These are phyloP conservation scores for Pseudopyrenochaeta lycopersici DNA, from an alignment of 2,329 filamentous ascomycete species.

Conservation along the genomic window DNA sequence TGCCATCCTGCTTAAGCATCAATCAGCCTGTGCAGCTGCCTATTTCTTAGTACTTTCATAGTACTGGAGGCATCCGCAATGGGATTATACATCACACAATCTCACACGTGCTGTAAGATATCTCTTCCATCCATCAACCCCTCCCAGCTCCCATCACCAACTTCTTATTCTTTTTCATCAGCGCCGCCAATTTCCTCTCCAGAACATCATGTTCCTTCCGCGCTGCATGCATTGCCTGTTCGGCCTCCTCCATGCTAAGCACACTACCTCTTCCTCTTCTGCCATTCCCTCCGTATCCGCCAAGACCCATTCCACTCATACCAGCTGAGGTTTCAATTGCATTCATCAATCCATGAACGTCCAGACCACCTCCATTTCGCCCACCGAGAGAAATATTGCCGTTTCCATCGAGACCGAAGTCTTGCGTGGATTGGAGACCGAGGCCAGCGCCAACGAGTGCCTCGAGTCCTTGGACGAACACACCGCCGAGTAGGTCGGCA, in stretches of 20 bases:
- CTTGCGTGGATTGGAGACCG: slow-evolving; percentile 31
- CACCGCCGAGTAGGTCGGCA: slow-evolving; percentile 43
- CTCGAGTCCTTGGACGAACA: slow-evolving; percentile 47
- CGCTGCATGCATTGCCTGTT: slow-evolving; percentile 44
- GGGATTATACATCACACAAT: not conserved
- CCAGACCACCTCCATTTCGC: slow-evolving; percentile 13
- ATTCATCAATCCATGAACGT: slow-evolving; percentile 37
- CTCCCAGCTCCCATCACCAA: slow-evolving; percentile 16
- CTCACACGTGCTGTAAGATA: not conserved
- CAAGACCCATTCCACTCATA: slow-evolving; percentile 16
- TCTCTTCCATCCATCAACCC: not conserved
- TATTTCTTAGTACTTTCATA: too few species aligned
- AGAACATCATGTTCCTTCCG: slow-evolving; percentile 47
- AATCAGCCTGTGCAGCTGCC: too few species aligned
- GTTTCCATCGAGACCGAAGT: slow-evolving; percentile 32
- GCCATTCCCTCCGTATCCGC: slow-evolving; percentile 2
- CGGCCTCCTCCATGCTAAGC: slow-evolving; percentile 46
- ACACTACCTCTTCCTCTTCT: slow-evolving; percentile 35
- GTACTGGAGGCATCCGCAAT: too few species aligned
- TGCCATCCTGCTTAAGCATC: too few species aligned
- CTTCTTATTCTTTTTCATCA: slow-evolving; percentile 51
- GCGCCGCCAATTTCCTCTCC: slow-evolving; percentile 45
- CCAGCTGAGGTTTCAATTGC: slow-evolving; percentile 29
- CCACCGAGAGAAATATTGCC: slow-evolving; percentile 28
- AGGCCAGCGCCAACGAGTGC: slow-evolving; percentile 45